phyloP scores from a whole-genome alignment of 2,329 filamentous ascomycete genomes.

The Aotearoamyces nothofagi region DNA sequence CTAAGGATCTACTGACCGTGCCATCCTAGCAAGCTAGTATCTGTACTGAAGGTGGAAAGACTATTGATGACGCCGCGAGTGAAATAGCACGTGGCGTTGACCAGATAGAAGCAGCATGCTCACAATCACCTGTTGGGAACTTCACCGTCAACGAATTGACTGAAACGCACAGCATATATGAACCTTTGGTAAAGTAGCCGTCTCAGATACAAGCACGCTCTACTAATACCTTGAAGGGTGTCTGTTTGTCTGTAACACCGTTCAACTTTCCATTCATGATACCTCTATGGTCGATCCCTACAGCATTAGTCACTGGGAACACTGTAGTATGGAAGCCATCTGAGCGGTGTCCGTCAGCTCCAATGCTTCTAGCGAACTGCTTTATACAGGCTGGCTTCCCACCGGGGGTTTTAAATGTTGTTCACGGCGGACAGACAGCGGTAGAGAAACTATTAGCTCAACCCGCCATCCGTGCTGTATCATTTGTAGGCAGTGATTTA shows the following conservation, averaged over 20 bases:
- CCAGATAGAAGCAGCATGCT: conserved; percentile 9
- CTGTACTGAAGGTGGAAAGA: conserved; percentile 12
- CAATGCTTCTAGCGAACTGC: background rate
- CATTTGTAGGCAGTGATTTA: conserved; percentile 2
- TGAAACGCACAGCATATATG: conserved; percentile 8
- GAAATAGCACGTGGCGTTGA: conserved; percentile 12
- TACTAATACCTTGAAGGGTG: conserved; percentile 1
- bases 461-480: conserved; percentile 1
- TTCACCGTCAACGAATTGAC: conserved; percentile 1
- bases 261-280: conserved; percentile 10
- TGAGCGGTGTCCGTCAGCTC: background rate
- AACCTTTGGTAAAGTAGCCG: conserved; percentile 2
- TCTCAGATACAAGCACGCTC: background rate
- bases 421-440: conserved; percentile 2
- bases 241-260: conserved; percentile 2
- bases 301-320: conserved; percentile 9
- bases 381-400: conserved; percentile 6
- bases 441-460: conserved; percentile 2
- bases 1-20: no score
- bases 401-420: conserved; percentile 9
- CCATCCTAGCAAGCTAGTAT: conserved; percentile 6
- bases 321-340: conserved; percentile 9
- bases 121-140: conserved; percentile 5
- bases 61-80: conserved; percentile 9
- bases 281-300: conserved; percentile 9